Evolutionary conservation across 257 asterid species (phyloP).

Genomic region (Verbascum thapsus): DNA sequence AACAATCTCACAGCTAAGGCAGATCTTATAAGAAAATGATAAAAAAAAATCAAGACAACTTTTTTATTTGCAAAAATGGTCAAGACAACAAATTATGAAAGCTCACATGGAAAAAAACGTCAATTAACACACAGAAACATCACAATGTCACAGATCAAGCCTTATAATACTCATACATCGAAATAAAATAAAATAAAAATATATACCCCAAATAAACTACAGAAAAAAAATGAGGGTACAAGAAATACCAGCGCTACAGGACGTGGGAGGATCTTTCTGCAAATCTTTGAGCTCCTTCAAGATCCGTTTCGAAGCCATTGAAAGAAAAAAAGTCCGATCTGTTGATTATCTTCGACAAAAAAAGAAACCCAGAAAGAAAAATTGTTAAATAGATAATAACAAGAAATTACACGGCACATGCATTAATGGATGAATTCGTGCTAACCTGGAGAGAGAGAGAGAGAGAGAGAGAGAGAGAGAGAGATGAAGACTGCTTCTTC

Average conservation of each 20-base stretch:
- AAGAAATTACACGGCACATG: not conserved
- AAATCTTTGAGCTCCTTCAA: constrained; percentile 57
- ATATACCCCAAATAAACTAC: constrained; percentile 15
- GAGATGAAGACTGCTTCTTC: constrained; percentile 32
- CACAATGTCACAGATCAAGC: constrained; percentile 32
- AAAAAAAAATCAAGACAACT: not conserved
- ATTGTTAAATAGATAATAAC: constrained; percentile 14
- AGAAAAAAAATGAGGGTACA: not conserved
- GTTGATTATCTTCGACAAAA: constrained; percentile 13
- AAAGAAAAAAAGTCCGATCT: constrained; percentile 34
- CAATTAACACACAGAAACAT: constrained; percentile 17
- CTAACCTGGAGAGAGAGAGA: constrained; percentile 23
- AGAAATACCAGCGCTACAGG: constrained; percentile 49
- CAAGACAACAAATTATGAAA: not conserved
- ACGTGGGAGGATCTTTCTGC: constrained; percentile 55
- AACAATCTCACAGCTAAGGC: too few species aligned
- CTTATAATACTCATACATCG: constrained; percentile 17
- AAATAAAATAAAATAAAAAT: not conserved
- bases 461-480: constrained; percentile 21
- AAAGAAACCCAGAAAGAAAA: not conserved
- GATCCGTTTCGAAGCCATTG: constrained; percentile 59
- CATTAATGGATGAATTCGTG: not conserved
- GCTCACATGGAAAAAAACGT: constrained; percentile 13
- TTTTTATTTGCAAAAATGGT: not conserved
- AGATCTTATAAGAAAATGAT: not conserved